Conservation (phyloP, 179 eudicot species). For the Silene noctiflora region DNA sequence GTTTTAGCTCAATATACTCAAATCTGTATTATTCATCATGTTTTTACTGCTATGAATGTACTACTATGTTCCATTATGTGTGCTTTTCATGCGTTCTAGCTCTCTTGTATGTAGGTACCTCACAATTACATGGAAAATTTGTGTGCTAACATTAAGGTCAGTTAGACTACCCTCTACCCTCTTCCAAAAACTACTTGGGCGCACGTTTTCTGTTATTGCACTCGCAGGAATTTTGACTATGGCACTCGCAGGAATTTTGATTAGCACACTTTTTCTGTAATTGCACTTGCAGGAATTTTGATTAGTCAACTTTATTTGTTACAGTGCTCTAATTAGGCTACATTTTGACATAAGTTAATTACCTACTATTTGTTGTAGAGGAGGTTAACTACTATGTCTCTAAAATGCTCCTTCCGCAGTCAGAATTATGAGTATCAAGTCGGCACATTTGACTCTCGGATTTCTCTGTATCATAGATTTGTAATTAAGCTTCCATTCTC, state of each 20-base stretch:
- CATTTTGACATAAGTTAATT: neutral
- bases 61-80: neutral
- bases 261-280: neutral
- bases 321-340: neutral
- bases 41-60: neutral
- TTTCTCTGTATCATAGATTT: neutral
- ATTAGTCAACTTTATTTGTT: neutral
- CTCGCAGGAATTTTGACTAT: too few relatives aligned
- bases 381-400: too few relatives aligned
- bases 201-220: neutral
- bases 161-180: conserved; percentile 21
- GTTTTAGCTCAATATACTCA: neutral
- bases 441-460: neutral
- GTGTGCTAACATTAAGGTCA: conserved; percentile 71
- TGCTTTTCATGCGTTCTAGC: neutral
- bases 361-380: neutral
- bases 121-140: conserved; percentile 71
- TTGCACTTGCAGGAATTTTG: neutral
- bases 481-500: neutral
- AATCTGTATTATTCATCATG: neutral
- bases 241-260: too few relatives aligned
- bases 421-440: too few relatives aligned
- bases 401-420: too few relatives aligned
- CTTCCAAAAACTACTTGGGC: neutral
- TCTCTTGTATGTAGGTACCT: conserved; percentile 40